Evolutionary conservation across 2,329 filamentous ascomycete genomes (phyloP).

Genomic region (Scedosporium aurantiacum): DNA sequence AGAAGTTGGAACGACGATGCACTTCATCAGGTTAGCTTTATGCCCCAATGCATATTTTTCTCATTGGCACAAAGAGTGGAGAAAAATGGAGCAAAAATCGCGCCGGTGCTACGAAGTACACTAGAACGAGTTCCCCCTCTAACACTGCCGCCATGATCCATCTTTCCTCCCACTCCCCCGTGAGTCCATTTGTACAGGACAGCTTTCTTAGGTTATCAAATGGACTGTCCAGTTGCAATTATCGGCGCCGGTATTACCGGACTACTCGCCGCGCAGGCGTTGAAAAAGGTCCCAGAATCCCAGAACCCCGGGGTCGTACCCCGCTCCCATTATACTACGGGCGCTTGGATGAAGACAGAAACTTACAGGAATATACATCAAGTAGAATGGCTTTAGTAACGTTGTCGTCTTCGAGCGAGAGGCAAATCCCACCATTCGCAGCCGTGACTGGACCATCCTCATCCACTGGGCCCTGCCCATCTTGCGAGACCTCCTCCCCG

Average conservation of each 20-base stretch:
- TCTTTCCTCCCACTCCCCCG: too few relatives aligned
- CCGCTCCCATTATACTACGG: not conserved
- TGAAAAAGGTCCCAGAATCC: slow-evolving; percentile 20
- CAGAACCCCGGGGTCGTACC: slow-evolving; percentile 1
- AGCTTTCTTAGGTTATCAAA: too few relatives aligned
- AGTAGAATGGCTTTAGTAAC: slow-evolving; percentile 19
- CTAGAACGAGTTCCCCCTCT: too few relatives aligned
- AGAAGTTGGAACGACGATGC: too few relatives aligned
- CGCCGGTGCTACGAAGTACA: too few relatives aligned
- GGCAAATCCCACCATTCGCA: slow-evolving; percentile 15
- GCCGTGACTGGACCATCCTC: slow-evolving; percentile 27
- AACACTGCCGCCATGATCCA: too few relatives aligned
- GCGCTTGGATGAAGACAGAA: not conserved
- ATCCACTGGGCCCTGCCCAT: slow-evolving; percentile 27
- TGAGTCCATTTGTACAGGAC: too few relatives aligned
- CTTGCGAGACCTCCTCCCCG: slow-evolving; percentile 22
- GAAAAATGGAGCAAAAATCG: too few relatives aligned
- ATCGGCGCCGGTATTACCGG: slow-evolving; percentile 27
- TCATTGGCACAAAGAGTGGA: too few relatives aligned
- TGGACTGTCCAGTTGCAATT: not conserved
- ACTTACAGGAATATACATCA: too few relatives aligned
- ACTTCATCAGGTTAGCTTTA: too few relatives aligned
- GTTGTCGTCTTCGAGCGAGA: slow-evolving; percentile 22
- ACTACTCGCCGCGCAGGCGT: slow-evolving; percentile 23
- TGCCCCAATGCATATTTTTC: too few relatives aligned